Evolutionary conservation across 2,329 filamentous ascomycete species (phyloP), one percentile per base, ranked within the genome.

Genomic region (Phialophora chinensis): DNA sequence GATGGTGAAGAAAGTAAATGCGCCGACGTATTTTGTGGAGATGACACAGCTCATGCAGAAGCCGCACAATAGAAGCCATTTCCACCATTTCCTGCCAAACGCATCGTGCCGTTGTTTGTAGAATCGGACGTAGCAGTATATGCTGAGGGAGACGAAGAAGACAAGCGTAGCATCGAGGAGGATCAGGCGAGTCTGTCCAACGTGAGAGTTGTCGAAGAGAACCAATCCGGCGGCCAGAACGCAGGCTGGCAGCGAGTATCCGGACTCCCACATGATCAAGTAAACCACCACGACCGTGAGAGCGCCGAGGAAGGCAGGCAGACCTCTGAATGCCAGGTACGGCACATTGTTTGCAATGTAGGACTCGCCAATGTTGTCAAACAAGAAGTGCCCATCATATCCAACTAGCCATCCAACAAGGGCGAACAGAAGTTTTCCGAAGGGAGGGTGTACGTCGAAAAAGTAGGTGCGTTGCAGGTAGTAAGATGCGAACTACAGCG

Each of bases 261-360:
- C 95, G 58, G 95, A 98, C 81, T 99, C 95, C 95, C 95, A 99
- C 95, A 99, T 99, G 79, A 97, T 99, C 77, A 96, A 82, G 80
- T 96, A 99, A 64, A 92, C 89, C 56, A 94, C 91, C n/a, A 93
- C 91, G 60, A 99, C 92, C 11, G 95, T 99, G 72, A 99, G 83
- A 64, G 95, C 90, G 72, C 95, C 95, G 73, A 98, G 88, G 58
- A 95, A 87, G 66, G 95, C 95, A 50, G 95, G 95, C 84, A 99
- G 87, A 54, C 93, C 91, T 73, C 95, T 91, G 82, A 96, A 97
- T 69, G 95, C 93, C 69, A 99, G 91, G 79, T 99, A 99, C 44
- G 95, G 95, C 50, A 99, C 93, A 77, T 96, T 95, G 85, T 99
- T 97, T 67, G 89, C 87, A 74, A 98, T 91, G 84, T 99, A 99